Evolutionary conservation across 495 filamentous ascomycete genomes (phyloP).

Genomic region (Lasiosphaeria ovina): DNA sequence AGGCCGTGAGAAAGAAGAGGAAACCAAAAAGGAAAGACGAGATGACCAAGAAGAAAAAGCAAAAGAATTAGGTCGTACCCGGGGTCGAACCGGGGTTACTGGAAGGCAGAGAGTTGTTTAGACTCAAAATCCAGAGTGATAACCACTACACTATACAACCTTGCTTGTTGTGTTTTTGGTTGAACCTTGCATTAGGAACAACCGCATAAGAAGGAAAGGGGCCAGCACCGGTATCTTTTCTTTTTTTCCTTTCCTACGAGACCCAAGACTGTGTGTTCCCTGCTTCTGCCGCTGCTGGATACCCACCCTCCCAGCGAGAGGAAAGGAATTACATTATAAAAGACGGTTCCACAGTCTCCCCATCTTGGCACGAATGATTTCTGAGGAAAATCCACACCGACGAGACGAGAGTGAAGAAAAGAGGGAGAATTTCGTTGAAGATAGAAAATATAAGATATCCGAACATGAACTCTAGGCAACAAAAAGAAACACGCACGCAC

Average conservation of each 20-base stretch:
- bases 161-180: not conserved
- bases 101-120: not conserved
- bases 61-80: not conserved
- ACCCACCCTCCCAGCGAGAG: no score
- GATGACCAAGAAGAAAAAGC: not conserved
- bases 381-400: no score
- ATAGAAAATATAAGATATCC: not conserved
- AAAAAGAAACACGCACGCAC: not conserved
- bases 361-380: no score
- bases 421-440: no score
- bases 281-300: no score
- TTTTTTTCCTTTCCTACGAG: no score
- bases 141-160: conserved; percentile 6
- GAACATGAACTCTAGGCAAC: not conserved
- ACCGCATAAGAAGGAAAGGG: no score
- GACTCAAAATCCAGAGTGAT: conserved; percentile 1
- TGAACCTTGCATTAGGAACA: not conserved
- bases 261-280: no score
- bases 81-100: not conserved
- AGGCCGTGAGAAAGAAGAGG: not conserved
- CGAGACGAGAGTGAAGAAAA: no score
- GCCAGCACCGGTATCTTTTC: no score
- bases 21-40: not conserved
- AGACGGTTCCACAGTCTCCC: no score
- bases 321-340: no score